Base-by-base conservation (phyloP, 139 green algal genomes). In the Micromonas pusilla region DNA sequence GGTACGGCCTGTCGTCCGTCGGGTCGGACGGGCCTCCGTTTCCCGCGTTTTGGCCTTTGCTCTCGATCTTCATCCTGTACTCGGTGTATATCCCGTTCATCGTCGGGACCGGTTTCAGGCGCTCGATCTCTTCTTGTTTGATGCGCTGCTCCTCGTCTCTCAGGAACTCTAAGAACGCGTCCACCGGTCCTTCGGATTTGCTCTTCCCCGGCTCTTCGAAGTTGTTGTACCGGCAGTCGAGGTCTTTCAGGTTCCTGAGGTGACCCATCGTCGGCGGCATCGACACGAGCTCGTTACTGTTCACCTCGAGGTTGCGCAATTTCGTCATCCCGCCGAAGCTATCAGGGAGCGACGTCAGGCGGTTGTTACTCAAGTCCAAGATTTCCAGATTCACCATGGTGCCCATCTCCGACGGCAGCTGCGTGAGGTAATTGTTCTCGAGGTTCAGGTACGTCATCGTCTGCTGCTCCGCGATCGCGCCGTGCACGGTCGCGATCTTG, bases 101-200 rank as follows among this genome's bases (percentile, higher is more conserved):
- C 62, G 88, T 88, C 26, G 90, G 91, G 23, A 96, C 90, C 5
- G 92, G 92, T 63, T 91, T 91, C 52, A 94, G 86, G 28, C 89
- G 79, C 86, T 96, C 91, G 65, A 96, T 87, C 87, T 96, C 91
- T 83, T 92, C 88, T 74, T 90, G 83, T 38, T 85, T 73, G 80
- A 93, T 87, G 0, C 90, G 79, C 86, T 96, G 90, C 78, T 93
- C 88, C 84, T 96, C 91, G 57, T 96, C 89, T 21, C 89, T 79
- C 73, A 97, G 79, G 78, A 94, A 95, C 1, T 86, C 82, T 52
- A 96, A 79, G 73, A 96, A 88, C 60, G 79, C 78, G 45, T 86
- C 88, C 71, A 97, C 70, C 2, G 90, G 91, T 77, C 94, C 87
- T 66, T 94, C 90, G 28, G 80, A 78, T 36, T 91, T 91, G 62